Evolutionary conservation across 768 basidiomycete genomes (phyloP).

Genomic region (Tylopilus subfusipes): DNA sequence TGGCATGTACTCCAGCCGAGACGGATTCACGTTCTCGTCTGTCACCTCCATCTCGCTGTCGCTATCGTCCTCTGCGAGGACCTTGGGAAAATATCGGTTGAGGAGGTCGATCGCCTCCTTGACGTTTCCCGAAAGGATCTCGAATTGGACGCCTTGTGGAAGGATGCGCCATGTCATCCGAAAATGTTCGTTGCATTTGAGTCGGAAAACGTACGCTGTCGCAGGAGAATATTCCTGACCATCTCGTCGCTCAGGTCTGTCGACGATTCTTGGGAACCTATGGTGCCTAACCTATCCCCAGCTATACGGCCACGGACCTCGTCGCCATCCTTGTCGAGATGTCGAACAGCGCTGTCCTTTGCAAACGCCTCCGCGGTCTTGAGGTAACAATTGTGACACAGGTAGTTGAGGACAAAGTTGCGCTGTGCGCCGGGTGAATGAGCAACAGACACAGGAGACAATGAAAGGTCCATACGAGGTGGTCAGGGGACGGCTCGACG

Average conservation of each 20-base stretch:
- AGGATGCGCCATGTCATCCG: neutral
- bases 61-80: slow-evolving; percentile 41
- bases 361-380: slow-evolving; percentile 67
- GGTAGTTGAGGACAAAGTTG: slow-evolving; percentile 69
- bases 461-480: slow-evolving; percentile 37
- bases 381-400: slow-evolving; percentile 72
- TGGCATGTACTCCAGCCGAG: slow-evolving; percentile 46
- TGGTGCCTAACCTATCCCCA: slow-evolving; percentile 1
- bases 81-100: slow-evolving; percentile 70
- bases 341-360: slow-evolving; percentile 56
- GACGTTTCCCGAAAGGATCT: slow-evolving; percentile 74
- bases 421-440: slow-evolving; percentile 41
- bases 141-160: slow-evolving; percentile 58
- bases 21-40: slow-evolving; percentile 27
- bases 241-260: slow-evolving; percentile 36
- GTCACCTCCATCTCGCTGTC: slow-evolving; percentile 14
- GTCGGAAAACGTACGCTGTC: slow-evolving; percentile 45
- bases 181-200: neutral
- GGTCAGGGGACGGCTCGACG: slow-evolving; percentile 38
- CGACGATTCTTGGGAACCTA: slow-evolving; percentile 14
- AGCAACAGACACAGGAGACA: neutral
- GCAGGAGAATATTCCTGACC: slow-evolving; percentile 45
- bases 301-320: slow-evolving; percentile 38
- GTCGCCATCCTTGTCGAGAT: slow-evolving; percentile 69
- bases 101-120: slow-evolving; percentile 65